Evolutionary conservation across 208 protist genomes (phyloP), one percentile per base, ranked within the genome.

Genomic region (Leishmania tarentolae): DNA sequence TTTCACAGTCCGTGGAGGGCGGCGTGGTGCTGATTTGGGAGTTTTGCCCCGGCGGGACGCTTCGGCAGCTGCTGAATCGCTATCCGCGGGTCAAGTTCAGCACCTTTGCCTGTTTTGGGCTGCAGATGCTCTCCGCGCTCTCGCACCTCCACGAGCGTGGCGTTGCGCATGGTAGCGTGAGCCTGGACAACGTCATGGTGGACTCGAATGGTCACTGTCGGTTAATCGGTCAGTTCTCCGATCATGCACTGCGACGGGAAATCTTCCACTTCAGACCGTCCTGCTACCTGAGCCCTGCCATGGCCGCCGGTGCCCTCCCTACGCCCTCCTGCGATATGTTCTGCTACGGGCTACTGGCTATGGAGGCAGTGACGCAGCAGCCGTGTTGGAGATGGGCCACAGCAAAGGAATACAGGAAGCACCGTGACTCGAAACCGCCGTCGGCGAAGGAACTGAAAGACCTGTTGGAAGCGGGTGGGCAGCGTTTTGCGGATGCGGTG

Each of bases 221-320:
- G 69, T 79, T 97, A 61, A 85, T 76, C 0, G 86, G 92, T 47
- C 85, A 95, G 63, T 91, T 85, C 21, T 68, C 77, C 2, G 76
- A 81, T 46, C 21, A 17, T 13, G 37, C 24, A 24, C 1, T 71
- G 35, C 70, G 70, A 42, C 76, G 82, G 21, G 44, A 80, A 65
- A 71, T 90, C 74, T 80, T 89, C 63, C 70, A 53, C 70, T 78
- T 89, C 50, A 76, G 44, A 53, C 84, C 37, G 70, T 78, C 28
- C 56, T 89, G 66, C 92, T 88, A 96, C 87, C 90, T 93, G 87
- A 89, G 92, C 63, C 93, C 90, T 1, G 93, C 93, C 61, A 90
- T 92, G 70, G 88, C 89, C 37, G 74, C 72, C 28, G 91, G 91
- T 8, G 83, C 81, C 50, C 80, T 77, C 40, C 82, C 82, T 42